A percentile compares a stretch with the other conserved stretches of the same genome.
Conservation (phyloP, 805 yeast genomes). For the Saccharomycodes ludwigii region DNA sequence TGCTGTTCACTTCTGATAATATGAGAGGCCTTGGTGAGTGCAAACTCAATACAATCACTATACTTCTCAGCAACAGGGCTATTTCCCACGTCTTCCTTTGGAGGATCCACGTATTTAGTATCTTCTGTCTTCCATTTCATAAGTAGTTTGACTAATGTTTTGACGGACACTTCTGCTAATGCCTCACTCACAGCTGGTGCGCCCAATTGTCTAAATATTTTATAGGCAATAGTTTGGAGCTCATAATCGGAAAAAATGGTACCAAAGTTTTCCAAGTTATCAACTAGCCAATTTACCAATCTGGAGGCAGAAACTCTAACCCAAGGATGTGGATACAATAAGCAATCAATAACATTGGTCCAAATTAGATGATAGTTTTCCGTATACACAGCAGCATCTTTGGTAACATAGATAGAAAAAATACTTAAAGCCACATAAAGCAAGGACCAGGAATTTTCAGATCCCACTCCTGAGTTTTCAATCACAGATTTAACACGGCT, state of each 20-base stretch:
- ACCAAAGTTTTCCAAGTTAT: conserved; percentile 24
- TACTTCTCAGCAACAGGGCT: conserved; percentile 9
- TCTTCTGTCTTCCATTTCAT: conserved; percentile 45
- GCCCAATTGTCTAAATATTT: conserved; percentile 64
- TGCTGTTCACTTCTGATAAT: conserved; percentile 56
- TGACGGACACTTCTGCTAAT: conserved; percentile 51
- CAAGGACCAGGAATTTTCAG: conserved; percentile 61
- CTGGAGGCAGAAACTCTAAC: conserved; percentile 59
- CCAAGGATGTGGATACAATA: conserved; percentile 88
- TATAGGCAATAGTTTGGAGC: conserved; percentile 55
- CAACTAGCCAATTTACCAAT: conserved; percentile 40
- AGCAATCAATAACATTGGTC: conserved; percentile 37
- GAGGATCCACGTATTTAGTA: conserved; percentile 24
- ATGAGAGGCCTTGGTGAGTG: conserved; percentile 47
- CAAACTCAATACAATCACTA: conserved; percentile 19
- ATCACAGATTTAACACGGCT: conserved; percentile 23
- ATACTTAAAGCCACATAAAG: conserved; percentile 54
- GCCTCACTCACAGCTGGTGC: conserved; percentile 64
- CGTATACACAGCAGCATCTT: conserved; percentile 23
- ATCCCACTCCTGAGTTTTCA: conserved; percentile 25
- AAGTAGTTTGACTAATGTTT: conserved; percentile 49
- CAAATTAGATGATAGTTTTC: conserved; percentile 31
- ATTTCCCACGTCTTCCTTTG: conserved; percentile 12
- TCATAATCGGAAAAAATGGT: conserved; percentile 30
- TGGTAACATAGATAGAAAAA: conserved; percentile 31